A percentile compares a stretch with the other conserved stretches of the same genome.
Conservation (phyloP, 169 alveolate species). For the Cytauxzoon felis region DNA sequence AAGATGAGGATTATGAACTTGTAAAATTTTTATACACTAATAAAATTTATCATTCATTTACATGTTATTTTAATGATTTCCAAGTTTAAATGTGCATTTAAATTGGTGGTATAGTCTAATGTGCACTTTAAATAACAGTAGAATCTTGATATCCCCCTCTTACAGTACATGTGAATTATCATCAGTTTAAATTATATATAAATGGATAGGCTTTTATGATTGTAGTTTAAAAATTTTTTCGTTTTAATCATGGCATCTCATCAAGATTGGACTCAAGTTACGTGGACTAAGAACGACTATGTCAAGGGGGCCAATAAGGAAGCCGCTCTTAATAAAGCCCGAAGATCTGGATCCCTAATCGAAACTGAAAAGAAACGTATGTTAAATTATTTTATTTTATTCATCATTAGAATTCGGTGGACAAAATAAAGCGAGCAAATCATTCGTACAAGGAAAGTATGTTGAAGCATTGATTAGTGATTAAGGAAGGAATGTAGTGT, state of each 20-base stretch:
- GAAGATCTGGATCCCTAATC: slow-evolving; percentile 46
- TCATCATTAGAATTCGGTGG: slow-evolving; percentile 55
- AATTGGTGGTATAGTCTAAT: not conserved
- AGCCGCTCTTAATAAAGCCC: slow-evolving; percentile 57
- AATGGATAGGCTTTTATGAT: too few species aligned
- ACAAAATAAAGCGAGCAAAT: slow-evolving; percentile 54
- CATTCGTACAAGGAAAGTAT: slow-evolving; percentile 51
- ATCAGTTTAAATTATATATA: too few species aligned
- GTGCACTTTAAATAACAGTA: too few species aligned
- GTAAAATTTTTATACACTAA: too few species aligned
- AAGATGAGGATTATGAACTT: too few species aligned
- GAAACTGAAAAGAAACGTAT: slow-evolving; percentile 59
- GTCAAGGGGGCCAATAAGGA: slow-evolving; percentile 56
- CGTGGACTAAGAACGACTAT: slow-evolving; percentile 56
- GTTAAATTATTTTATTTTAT: not conserved
- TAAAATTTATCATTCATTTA: too few species aligned
- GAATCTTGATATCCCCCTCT: too few species aligned
- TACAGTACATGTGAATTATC: too few species aligned
- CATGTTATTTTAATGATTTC: not conserved
- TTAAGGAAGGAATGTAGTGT: too few species aligned
- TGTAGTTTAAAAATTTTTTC: not conserved
- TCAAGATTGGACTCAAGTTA: slow-evolving; percentile 67
- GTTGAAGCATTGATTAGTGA: too few species aligned
- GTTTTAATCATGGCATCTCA: slow-evolving; percentile 36
- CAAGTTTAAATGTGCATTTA: not conserved